Evolutionary conservation across 345 rosid species (phyloP), one percentile per base, ranked within the genome.

Genomic region (Salix koriyanagi): DNA sequence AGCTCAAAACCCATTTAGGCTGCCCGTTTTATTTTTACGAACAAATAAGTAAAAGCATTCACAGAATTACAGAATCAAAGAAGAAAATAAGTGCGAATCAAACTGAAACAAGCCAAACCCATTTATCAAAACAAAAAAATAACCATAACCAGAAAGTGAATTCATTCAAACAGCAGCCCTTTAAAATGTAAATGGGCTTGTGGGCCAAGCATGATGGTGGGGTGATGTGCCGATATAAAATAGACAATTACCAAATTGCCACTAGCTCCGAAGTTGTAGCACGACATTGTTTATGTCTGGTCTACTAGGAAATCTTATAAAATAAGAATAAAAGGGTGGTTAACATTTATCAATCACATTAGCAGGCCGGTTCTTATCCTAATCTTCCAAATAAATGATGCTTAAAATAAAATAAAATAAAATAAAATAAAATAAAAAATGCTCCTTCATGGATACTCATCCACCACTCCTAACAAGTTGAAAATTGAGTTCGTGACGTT

Each of bases 371-470:
- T 6, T 37, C 39, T 64, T 10, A 7, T 67, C 44, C 76, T 83
- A 71, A 80, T 83, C 81, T 42, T 80, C 42, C 42, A 7, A 58
- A 23, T 61, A 28, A 61, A 75, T 60, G 72, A 54, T 66, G 64
- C 73, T 65, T 68, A 9, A 65, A 50, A 41, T 50, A 72, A 69
- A 66, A 75, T 32, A 34, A 34, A 34, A 34, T 34, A 34, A 34
- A 34, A 34, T 34, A 34, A 34, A 34, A 34, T 34, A 5, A 34
- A 34, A 32, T 32, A 32, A 32, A 34, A 78, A 84, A 81, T 78
- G 76, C 80, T 72, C 60, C 56, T 70, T 28, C 82, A 82, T 73
- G 80, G 76, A 79, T 73, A 80, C 84, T 78, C 71, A 79, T 79
- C 82, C 78, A 30, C 44, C 4, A 2, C 67, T 72, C 75, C 65